Conservation (phyloP, 176 grass and related monocot species). For the Oryza brachyantha region DNA sequence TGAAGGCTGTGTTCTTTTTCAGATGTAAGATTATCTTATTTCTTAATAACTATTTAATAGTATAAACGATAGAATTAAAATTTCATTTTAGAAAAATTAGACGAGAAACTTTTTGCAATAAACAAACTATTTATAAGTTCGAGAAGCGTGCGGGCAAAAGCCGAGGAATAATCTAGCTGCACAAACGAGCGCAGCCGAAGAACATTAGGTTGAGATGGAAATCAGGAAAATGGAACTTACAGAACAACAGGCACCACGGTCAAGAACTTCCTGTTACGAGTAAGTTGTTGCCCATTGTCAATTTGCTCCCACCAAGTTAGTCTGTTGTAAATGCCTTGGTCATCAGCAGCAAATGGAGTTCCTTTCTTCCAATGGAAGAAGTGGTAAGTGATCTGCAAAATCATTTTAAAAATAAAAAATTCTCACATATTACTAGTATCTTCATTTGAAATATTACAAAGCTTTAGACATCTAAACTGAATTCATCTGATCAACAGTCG, state of each 20-base stretch:
- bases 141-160: no score
- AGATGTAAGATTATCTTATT: no score
- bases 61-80: no score
- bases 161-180: no score
- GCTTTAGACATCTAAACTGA: not conserved
- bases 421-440: not conserved
- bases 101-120: no score
- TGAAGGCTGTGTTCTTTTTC: no score
- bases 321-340: constrained; percentile 61
- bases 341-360: constrained; percentile 64
- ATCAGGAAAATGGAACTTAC: constrained; percentile 57
- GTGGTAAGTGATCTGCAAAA: constrained; percentile 54
- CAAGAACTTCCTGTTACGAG: constrained; percentile 61
- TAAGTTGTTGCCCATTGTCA: constrained; percentile 59
- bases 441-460: not conserved
- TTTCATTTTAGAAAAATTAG: no score
- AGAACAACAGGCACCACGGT: constrained; percentile 55
- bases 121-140: no score
- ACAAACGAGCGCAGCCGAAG: no score
- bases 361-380: constrained; percentile 73
- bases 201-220: constrained; percentile 3
- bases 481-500: no score
- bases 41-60: no score
- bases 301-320: constrained; percentile 72
- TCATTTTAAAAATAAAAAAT: not conserved